Percentiles rank a stretch among this genome's conserved stretches.
phyloP scores from a whole-genome alignment of 2,329 filamentous ascomycete species.

The Plectosphaerella sp. region DNA sequence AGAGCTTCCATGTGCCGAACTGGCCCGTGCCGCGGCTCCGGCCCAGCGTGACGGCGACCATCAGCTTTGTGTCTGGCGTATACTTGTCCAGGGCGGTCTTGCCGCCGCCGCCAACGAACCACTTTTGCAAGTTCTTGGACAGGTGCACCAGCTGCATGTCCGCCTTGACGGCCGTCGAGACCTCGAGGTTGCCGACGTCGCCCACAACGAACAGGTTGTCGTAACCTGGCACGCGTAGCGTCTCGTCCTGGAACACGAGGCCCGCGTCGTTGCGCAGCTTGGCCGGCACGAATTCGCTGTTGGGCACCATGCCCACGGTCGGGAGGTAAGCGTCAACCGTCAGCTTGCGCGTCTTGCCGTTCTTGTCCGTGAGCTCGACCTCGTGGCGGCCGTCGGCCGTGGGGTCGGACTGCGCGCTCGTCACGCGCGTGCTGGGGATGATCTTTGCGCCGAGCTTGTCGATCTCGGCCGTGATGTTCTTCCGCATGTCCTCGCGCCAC shows the following conservation, averaged over 20 bases:
- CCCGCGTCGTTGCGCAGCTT: conserved; percentile 27
- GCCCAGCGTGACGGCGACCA: conserved; percentile 34
- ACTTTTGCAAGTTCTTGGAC: conserved; percentile 25
- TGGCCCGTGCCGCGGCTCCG: conserved; percentile 28
- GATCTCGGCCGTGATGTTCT: conserved; percentile 32
- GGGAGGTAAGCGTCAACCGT: conserved; percentile 41
- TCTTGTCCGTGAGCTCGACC: conserved; percentile 27
- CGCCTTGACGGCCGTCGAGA: conserved; percentile 21
- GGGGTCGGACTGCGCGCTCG: conserved; percentile 3
- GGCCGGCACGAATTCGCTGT: conserved; percentile 37
- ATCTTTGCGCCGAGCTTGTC: conserved; percentile 38
- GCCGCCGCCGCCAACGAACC: conserved; percentile 21
- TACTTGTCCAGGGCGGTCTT: conserved; percentile 11
- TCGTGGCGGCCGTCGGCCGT: conserved; percentile 19
- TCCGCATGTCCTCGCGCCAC: conserved; percentile 30
- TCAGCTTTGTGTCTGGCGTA: conserved; percentile 20
- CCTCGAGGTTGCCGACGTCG: conserved; percentile 37
- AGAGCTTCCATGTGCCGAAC: conserved; percentile 26
- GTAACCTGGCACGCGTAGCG: conserved; percentile 28
- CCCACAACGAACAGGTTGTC: conserved; percentile 40
- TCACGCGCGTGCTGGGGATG: conserved; percentile 34
- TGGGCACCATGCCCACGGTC: conserved; percentile 38
- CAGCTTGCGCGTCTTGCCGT: conserved; percentile 31
- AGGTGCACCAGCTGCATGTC: conserved; percentile 28
- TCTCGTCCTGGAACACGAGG: conserved; percentile 30